A percentile compares a stretch with the other conserved stretches of the same genome.
phyloP scores from a whole-genome alignment of 169 alveolate genomes.

The Plasmodium berghei region DNA sequence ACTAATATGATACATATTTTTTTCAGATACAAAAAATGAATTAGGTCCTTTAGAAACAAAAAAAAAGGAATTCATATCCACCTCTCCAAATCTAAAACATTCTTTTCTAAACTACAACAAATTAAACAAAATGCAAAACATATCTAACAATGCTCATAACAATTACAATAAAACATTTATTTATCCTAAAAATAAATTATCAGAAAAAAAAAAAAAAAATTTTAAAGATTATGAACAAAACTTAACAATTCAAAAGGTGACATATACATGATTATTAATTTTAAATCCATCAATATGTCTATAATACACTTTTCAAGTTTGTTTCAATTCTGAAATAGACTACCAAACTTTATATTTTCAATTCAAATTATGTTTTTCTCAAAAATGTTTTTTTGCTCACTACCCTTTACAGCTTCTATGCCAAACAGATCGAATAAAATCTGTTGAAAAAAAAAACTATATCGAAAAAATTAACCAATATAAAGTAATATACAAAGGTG shows the following conservation, averaged over 20 bases:
- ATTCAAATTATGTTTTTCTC: not conserved
- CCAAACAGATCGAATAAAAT: constrained; percentile 12
- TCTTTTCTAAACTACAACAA: too few species aligned
- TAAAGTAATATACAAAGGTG: constrained; percentile 40
- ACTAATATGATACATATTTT: too few species aligned
- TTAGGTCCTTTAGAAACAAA: too few species aligned
- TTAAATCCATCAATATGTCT: not conserved
- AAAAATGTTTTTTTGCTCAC: not conserved
- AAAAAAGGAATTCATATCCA: too few species aligned
- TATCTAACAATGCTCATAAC: not conserved
- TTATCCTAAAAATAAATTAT: not conserved
- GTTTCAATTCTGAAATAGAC: too few species aligned
- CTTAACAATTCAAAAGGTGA: constrained; percentile 1
- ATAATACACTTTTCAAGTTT: not conserved
- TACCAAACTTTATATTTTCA: not conserved
- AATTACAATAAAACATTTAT: not conserved
- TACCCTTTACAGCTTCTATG: not conserved
- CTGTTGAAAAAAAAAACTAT: constrained; percentile 21
- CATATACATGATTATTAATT: not conserved
- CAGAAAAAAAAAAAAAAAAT: not conserved
- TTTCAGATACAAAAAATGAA: too few species aligned
- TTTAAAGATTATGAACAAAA: not conserved
- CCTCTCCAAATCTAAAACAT: too few species aligned
- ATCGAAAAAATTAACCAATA: constrained; percentile 28
- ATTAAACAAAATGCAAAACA: too few species aligned